Conservation (phyloP, 1,139 yeast genomes). For the Zygoascus sp. region DNA sequence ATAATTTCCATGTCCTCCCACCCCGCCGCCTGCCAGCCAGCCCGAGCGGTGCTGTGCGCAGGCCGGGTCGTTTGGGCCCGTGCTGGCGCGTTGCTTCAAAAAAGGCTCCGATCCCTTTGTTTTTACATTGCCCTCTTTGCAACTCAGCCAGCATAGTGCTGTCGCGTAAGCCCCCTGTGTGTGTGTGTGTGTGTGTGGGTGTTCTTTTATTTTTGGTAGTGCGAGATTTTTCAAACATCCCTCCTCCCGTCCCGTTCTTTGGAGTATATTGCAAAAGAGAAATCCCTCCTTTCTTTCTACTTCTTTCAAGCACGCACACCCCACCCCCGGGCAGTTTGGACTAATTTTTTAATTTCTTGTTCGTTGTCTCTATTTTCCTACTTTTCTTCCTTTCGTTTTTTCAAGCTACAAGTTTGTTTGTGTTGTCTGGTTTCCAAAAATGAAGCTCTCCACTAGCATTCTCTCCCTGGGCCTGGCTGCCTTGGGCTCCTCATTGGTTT, state of each 20-base stretch:
- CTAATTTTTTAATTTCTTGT: background rate
- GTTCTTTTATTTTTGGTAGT: too few species aligned
- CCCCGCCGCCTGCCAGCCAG: too few species aligned
- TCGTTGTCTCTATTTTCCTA: conserved; percentile 3
- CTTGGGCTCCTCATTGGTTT: conserved; percentile 20
- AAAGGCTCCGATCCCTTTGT: background rate
- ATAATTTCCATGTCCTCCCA: too few species aligned
- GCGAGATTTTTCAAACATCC: background rate
- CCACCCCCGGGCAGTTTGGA: too few species aligned
- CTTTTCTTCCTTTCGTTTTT: conserved; percentile 8
- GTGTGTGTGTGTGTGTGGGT: background rate
- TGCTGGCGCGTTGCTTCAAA: background rate
- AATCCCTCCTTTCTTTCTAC: too few species aligned
- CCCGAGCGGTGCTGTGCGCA: too few species aligned
- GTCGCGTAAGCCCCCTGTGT: background rate
- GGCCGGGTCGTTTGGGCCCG: too few species aligned
- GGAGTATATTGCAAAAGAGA: background rate
- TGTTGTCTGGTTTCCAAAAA: conserved; percentile 5
- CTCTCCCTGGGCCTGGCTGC: conserved; percentile 19
- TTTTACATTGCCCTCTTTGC: background rate
- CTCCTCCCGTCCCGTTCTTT: background rate
- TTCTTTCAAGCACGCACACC: too few species aligned
- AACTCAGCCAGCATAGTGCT: too few species aligned
- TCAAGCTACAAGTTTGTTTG: background rate
- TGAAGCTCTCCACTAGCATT: conserved; percentile 18